Evolutionary conservation across 305 asterid species (phyloP).

Genomic region (Fraxinus xanthoxyloides): DNA sequence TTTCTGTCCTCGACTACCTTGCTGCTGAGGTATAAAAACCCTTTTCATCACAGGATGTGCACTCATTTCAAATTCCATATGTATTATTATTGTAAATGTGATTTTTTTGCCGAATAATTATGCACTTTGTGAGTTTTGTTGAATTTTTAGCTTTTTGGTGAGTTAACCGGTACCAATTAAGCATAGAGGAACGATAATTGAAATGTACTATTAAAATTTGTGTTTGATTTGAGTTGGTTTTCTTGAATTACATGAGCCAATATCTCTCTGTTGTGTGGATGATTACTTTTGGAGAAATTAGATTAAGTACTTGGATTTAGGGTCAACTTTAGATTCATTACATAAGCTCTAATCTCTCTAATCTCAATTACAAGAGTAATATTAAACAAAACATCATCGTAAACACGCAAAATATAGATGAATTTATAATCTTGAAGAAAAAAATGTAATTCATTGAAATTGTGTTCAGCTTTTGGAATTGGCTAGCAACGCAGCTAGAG

Average conservation of each 20-base stretch:
- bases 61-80: too few relatives aligned
- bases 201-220: too few relatives aligned
- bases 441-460: background rate
- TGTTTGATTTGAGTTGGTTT: too few relatives aligned
- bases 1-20: constrained; percentile 41
- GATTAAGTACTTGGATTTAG: background rate
- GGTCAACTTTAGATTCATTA: background rate
- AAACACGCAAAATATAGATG: background rate
- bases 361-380: background rate
- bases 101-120: too few relatives aligned
- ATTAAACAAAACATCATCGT: background rate
- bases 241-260: background rate
- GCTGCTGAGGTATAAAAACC: constrained; percentile 36
- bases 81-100: too few relatives aligned
- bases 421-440: background rate
- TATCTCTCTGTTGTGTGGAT: background rate
- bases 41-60: too few relatives aligned
- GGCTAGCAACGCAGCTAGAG: constrained; percentile 62
- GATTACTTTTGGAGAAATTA: background rate
- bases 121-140: too few relatives aligned
- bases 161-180: too few relatives aligned
- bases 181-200: too few relatives aligned
- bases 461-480: constrained; percentile 43
- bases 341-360: background rate
- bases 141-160: too few relatives aligned